Base-by-base conservation (phyloP, 352 stramenopile genomes). In the Globisporangium solare region DNA sequence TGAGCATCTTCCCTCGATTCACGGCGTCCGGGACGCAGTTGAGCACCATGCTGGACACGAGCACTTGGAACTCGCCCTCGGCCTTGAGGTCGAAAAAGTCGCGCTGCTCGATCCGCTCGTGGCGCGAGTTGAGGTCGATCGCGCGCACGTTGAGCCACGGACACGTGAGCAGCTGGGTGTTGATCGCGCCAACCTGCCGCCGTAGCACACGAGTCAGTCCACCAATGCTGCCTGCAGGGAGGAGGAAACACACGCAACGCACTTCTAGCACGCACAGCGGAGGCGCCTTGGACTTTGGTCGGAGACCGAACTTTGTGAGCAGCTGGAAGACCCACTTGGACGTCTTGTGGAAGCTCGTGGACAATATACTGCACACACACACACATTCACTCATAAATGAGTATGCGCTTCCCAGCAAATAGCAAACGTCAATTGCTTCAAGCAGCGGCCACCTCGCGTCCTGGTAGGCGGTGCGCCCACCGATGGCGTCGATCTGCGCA, bases 31-130 rank as follows among this genome's bases (percentile, higher is more conserved):
- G 94, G n/a, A 99, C 88, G 64, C 92, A 99, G 65, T 98, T 99
- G 40, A 99, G 79, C 20, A 98, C 78, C 82, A 98, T 98, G 17
- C 90, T 97, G 54, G 94, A 98, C 18, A 98, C 93, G 42, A 98
- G 63, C 3, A 97, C 86, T 51, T 97, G 85, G 67, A 95, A 98
- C 49, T 82, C 74, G 11, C 74, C 72, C 1, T 55, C 47, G 1
- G 89, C 74, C 48, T 70, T 51, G 15, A 97, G 70, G 17, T 76
- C 82, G 60, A 98, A 97, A 61, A 98, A 98, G 66, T 98, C 91
- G 41, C 83, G 67, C 67, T 96, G 83, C 67, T 97, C 80, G 58
- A 98, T 97, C 57, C 73, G 64, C 24, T 94, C 80, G 68, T 97
- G 75, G 47, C 86, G 87, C 15, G 93, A 97, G 61, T 94, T 89